Conservation (phyloP, 2,329 filamentous ascomycete species). For the Fusarium dlaminii region DNA sequence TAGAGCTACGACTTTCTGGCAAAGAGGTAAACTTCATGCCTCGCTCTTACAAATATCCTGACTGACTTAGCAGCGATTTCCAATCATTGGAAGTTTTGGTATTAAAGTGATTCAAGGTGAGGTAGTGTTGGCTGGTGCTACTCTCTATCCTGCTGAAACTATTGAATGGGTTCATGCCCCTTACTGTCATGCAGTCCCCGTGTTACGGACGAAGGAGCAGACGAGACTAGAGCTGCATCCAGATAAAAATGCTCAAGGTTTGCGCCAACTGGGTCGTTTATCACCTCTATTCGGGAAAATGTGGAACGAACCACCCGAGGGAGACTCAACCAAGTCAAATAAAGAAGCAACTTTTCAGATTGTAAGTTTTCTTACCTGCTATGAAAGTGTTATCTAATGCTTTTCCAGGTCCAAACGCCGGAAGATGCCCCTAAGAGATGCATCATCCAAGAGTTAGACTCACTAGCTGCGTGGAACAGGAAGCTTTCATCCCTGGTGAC, state of each 20-base stretch:
- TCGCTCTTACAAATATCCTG: neutral
- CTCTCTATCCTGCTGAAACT: constrained; percentile 59
- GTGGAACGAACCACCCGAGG: constrained; percentile 63
- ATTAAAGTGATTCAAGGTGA: constrained; percentile 69
- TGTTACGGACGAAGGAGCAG: constrained; percentile 64
- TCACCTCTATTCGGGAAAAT: constrained; percentile 74
- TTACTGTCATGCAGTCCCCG: constrained; percentile 74
- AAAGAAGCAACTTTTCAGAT: constrained; percentile 57
- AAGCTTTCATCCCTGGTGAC: constrained; percentile 59
- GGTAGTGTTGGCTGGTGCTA: constrained; percentile 72
- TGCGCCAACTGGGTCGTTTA: constrained; percentile 66
- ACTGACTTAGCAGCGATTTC: constrained; percentile 60
- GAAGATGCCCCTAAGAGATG: constrained; percentile 61
- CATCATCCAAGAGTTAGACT: constrained; percentile 63
- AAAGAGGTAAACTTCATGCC: constrained; percentile 56
- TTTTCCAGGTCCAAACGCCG: constrained; percentile 61
- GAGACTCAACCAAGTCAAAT: constrained; percentile 22
- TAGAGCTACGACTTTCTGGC: constrained; percentile 56
- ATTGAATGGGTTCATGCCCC: constrained; percentile 71
- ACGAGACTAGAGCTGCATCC: constrained; percentile 65
- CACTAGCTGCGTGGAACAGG: constrained; percentile 69
- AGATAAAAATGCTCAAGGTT: constrained; percentile 56
- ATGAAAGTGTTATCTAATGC: constrained; percentile 24
- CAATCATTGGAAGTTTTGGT: constrained; percentile 74
- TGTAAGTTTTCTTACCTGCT: constrained; percentile 48